phyloP scores from a whole-genome alignment of 192 early-diverging fungal genomes.

The Umbelopsis sp. region DNA sequence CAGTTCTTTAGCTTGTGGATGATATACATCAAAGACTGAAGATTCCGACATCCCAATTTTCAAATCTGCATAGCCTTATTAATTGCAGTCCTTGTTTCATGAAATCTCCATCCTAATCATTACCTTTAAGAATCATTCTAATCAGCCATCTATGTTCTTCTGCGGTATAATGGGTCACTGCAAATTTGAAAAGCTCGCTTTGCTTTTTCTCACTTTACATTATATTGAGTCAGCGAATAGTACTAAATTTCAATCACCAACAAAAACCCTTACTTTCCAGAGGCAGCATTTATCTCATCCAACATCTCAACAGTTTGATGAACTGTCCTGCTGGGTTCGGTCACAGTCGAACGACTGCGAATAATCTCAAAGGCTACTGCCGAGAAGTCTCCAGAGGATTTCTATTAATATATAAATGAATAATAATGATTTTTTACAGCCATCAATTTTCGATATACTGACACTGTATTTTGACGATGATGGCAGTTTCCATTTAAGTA shows the following conservation, averaged over 20 bases:
- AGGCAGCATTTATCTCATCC: conserved; percentile 43
- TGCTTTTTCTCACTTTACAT: conserved; percentile 25
- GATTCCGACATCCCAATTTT: conserved; percentile 76
- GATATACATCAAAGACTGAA: conserved; percentile 65
- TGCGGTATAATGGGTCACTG: conserved; percentile 62
- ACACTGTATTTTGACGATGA: conserved; percentile 19
- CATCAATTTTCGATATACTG: not conserved
- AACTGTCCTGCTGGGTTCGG: conserved; percentile 52
- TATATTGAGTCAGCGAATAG: not conserved
- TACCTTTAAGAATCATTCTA: conserved; percentile 76
- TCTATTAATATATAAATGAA: conserved; percentile 37
- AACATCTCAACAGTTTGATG: conserved; percentile 63
- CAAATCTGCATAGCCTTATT: conserved; percentile 50
- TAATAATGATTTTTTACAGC: conserved; percentile 2
- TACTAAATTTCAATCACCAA: not conserved
- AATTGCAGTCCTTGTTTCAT: not conserved
- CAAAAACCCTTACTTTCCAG: conserved; percentile 27
- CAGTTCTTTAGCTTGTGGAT: conserved; percentile 68
- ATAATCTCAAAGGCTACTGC: conserved; percentile 52
- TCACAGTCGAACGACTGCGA: conserved; percentile 51
- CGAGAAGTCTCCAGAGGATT: conserved; percentile 67
- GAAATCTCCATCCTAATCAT: not conserved
- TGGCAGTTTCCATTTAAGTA: conserved; percentile 62
- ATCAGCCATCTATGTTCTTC: conserved; percentile 79
- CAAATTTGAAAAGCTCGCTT: conserved; percentile 47